phyloP scores from a whole-genome alignment of 768 basidiomycete genomes.

The Tylopilus felleus region DNA sequence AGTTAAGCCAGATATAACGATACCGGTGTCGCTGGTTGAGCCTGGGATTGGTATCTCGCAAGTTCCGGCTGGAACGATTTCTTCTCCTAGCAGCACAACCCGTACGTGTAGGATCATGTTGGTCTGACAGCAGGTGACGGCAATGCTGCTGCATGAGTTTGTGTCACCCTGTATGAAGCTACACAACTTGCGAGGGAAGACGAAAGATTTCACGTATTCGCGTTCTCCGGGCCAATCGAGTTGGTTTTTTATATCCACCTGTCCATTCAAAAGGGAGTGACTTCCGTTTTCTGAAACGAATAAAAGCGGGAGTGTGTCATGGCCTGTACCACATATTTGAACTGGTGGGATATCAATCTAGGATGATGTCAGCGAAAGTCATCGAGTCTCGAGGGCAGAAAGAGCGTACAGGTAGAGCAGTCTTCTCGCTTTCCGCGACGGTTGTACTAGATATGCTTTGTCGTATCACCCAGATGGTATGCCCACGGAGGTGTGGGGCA shows the following conservation, averaged over 20 bases:
- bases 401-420: conserved; percentile 41
- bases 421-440: conserved; percentile 37
- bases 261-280: conserved; percentile 31
- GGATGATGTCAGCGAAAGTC: conserved; percentile 9
- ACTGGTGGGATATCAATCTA: conserved; percentile 45
- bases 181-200: conserved; percentile 29
- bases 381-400: conserved; percentile 1
- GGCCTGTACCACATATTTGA: conserved; percentile 35
- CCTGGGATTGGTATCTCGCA: conserved; percentile 23
- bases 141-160: conserved; percentile 2
- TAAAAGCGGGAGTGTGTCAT: conserved; percentile 26
- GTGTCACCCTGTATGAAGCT: conserved; percentile 25
- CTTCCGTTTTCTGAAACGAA: conserved; percentile 34
- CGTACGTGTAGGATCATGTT: conserved; percentile 20
- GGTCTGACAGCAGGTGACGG: conserved; percentile 24
- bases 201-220: conserved; percentile 27
- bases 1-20: conserved; percentile 14
- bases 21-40: background rate
- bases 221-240: conserved; percentile 27
- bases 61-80: conserved; percentile 12
- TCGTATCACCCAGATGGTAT: conserved; percentile 62
- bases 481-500: conserved; percentile 39
- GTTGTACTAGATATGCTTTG: conserved; percentile 43
- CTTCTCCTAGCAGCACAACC: conserved; percentile 19
- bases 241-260: conserved; percentile 25